Conservation (phyloP, 2,329 filamentous ascomycete species). For the Penicillium sp. region DNA sequence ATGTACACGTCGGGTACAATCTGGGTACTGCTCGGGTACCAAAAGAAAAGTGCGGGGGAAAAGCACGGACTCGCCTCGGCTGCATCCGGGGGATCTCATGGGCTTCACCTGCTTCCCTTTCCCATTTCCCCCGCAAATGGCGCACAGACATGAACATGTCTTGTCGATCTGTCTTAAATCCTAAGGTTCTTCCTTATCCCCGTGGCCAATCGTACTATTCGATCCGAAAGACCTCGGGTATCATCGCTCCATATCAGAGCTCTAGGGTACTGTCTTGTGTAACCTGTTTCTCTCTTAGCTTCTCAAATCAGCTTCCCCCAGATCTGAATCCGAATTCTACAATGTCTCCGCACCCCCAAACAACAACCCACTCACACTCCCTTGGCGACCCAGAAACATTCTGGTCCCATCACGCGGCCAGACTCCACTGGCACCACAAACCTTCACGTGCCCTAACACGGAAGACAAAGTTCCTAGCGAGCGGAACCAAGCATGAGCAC, state of each 20-base stretch:
- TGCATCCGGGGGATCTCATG: conserved; percentile 1
- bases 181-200: not conserved
- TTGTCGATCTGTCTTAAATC: not conserved
- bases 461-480: conserved; percentile 54
- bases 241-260: not conserved
- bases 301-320: not conserved
- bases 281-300: not conserved
- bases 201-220: not conserved
- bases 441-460: conserved; percentile 56
- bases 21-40: not conserved
- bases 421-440: conserved; percentile 70
- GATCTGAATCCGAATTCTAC: not conserved
- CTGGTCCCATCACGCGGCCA: conserved; percentile 65
- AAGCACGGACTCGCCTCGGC: conserved; percentile 15
- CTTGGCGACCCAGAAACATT: conserved; percentile 62
- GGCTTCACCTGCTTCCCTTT: not conserved
- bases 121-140: not conserved
- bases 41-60: conserved; percentile 22
- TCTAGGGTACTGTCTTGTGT: not conserved
- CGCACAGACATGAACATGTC: not conserved
- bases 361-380: conserved; percentile 48
- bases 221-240: conserved; percentile 1
- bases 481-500: conserved; percentile 56
- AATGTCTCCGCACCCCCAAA: conserved; percentile 36
- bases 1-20: conserved; percentile 5